Base-by-base conservation (phyloP, 2,329 filamentous ascomycete genomes). In the Didymella segeticola region DNA sequence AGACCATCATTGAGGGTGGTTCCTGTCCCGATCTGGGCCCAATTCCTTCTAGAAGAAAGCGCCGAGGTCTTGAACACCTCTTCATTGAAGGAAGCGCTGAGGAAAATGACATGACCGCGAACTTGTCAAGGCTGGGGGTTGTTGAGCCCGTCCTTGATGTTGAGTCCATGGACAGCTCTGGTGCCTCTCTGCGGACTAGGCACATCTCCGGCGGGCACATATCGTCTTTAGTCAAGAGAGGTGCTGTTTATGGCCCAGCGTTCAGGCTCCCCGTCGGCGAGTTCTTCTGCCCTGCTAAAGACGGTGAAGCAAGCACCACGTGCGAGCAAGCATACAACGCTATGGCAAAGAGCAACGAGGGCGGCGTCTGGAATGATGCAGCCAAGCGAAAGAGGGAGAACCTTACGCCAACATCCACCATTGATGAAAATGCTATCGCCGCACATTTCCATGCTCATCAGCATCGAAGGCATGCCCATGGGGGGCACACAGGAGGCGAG, bases 1-100 rank as follows among this genome's bases (percentile, higher is more conserved):
- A 37, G 15, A n/a, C 36, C 20, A 41, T 51, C 30, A 41, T 42
- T 15, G 10, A 30, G 15, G 47, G 47, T 14, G 47, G 47, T 30
- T 33, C 34, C n/a, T 51, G 38, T 51, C 47, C 47, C 29, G 23
- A 43, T 23, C 47, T 51, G 22, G 47, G 47, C 22, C 38, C 31
- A 29, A 12, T 37, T 20, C 47, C 47, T 19, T 43, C 47, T 25
- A 43, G 23, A 23, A 39, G 47, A 17, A 31, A 25, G 14, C 39
- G 25, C 11, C 25, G 39, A 12, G 17, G 27, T 29, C 39, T 30
- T 19, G 39, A 43, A 4, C 12, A 43, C 5, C 39, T 30, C 10
- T 26, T 43, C 25, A 30, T 30, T 15, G n/a, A 43, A 4, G 17
- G 25, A 7, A 15, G 34, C 19, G 17, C 34, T 22, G 34, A 37